Conservation (phyloP, 208 protist species). For the Leishmania major region DNA sequence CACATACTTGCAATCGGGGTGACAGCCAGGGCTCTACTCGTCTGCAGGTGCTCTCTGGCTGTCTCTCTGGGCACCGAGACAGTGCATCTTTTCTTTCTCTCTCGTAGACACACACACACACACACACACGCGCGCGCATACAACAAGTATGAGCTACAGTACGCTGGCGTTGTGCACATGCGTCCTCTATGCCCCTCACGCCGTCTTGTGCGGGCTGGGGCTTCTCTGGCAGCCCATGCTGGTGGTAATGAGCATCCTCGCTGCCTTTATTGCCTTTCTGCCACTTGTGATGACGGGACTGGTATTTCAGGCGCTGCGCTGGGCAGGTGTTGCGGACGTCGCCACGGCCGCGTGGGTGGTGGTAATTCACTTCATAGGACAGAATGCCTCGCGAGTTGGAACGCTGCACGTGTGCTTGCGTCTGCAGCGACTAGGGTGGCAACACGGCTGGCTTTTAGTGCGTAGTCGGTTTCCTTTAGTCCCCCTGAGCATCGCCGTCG, state of each 20-base stretch:
- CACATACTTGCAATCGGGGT: neutral
- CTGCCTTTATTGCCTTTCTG: conserved; percentile 12
- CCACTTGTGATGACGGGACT: conserved; percentile 16
- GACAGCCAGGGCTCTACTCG: neutral
- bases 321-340: neutral
- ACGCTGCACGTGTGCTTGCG: conserved; percentile 34
- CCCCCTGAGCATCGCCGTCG: conserved; percentile 46
- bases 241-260: conserved; percentile 16
- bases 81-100: neutral
- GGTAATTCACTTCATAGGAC: conserved; percentile 25
- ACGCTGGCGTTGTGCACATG: conserved; percentile 16
- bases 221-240: conserved; percentile 28
- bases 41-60: neutral
- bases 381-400: conserved; percentile 25
- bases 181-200: conserved; percentile 30
- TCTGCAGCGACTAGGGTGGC: conserved; percentile 33
- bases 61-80: neutral
- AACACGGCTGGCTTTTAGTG: conserved; percentile 41
- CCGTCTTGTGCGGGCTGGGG: conserved; percentile 6
- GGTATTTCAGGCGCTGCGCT: conserved; percentile 10
- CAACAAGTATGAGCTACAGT: neutral
- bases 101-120: neutral
- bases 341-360: conserved; percentile 22
- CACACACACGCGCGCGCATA: too few relatives aligned
- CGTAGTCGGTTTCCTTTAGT: conserved; percentile 45